Percentiles rank a stretch among this genome's conserved stretches.
Conservation (phyloP, 208 protist genomes). For the Leishmania lainsoni region DNA sequence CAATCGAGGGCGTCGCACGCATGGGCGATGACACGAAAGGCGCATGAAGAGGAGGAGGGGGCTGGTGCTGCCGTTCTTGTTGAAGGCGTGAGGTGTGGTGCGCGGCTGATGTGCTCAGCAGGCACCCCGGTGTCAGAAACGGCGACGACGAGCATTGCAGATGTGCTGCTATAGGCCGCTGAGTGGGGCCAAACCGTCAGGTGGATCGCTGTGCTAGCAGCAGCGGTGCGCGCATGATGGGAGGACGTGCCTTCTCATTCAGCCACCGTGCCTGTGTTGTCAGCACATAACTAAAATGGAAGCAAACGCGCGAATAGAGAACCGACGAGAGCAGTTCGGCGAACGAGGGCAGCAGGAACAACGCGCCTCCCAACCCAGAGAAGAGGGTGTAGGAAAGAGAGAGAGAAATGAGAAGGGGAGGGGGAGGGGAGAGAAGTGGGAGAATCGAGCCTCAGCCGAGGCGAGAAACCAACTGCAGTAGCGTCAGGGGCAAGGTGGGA, state of each 20-base stretch:
- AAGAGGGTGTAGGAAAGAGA: too few species aligned
- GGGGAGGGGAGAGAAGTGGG: not conserved
- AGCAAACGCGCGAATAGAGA: too few species aligned
- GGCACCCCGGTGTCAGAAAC: too few species aligned
- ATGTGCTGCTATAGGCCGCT: not conserved
- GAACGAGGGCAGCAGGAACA: too few species aligned
- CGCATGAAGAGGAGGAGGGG: not conserved
- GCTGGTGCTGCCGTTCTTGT: not conserved
- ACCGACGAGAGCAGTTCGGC: too few species aligned
- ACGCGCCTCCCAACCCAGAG: too few species aligned
- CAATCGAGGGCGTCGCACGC: not conserved
- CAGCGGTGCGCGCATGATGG: conserved; percentile 3
- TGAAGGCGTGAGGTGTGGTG: not conserved
- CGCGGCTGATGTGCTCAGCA: not conserved
- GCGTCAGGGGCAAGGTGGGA: not conserved
- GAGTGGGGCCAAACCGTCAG: not conserved
- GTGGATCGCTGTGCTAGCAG: not conserved
- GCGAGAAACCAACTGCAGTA: not conserved
- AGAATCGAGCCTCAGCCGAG: not conserved
- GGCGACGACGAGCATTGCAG: too few species aligned
- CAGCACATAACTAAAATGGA: not conserved
- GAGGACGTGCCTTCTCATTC: not conserved
- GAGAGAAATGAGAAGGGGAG: too few species aligned
- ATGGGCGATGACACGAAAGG: not conserved
- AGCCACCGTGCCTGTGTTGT: not conserved